Evolutionary conservation across 352 stramenopile species (phyloP).

Genomic region (Pythium vanterpoolii): DNA sequence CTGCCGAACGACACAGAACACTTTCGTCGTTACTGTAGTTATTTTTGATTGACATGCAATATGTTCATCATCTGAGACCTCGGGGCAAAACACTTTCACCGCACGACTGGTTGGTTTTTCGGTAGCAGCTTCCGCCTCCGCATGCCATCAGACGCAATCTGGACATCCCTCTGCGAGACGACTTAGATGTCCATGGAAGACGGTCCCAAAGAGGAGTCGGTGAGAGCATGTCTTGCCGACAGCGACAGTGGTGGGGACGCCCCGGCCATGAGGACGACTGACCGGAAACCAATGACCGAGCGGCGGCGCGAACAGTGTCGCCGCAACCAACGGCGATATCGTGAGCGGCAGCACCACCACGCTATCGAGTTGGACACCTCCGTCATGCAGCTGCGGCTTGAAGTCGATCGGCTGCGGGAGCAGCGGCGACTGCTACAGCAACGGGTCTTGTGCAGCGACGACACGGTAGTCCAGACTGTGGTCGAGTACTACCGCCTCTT

Average conservation of each 20-base stretch:
- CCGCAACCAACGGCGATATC: slow-evolving; percentile 1
- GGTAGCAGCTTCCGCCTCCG: too few species aligned
- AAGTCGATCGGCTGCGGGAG: neutral
- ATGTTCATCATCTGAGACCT: too few species aligned
- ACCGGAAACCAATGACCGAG: neutral
- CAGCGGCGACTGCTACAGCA: neutral
- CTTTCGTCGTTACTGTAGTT: too few species aligned
- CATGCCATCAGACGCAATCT: neutral
- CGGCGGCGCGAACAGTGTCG: slow-evolving; percentile 7
- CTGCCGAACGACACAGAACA: too few species aligned
- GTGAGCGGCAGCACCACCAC: neutral
- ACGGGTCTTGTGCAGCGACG: neutral
- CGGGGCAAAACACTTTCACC: too few species aligned
- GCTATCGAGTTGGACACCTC: neutral
- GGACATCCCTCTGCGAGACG: too few species aligned
- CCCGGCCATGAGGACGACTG: neutral
- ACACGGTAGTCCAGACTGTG: neutral
- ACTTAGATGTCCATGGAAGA: too few species aligned
- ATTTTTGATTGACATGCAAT: too few species aligned
- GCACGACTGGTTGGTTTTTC: too few species aligned
- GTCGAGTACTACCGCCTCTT: neutral
- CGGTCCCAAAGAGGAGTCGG: neutral
- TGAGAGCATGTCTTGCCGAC: neutral
- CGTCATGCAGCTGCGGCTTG: neutral
- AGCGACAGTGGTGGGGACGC: neutral